These are phyloP conservation scores for Sabuloglossum arenarium DNA, from an alignment of 495 filamentous ascomycete genomes.

Conservation along the genomic window DNA sequence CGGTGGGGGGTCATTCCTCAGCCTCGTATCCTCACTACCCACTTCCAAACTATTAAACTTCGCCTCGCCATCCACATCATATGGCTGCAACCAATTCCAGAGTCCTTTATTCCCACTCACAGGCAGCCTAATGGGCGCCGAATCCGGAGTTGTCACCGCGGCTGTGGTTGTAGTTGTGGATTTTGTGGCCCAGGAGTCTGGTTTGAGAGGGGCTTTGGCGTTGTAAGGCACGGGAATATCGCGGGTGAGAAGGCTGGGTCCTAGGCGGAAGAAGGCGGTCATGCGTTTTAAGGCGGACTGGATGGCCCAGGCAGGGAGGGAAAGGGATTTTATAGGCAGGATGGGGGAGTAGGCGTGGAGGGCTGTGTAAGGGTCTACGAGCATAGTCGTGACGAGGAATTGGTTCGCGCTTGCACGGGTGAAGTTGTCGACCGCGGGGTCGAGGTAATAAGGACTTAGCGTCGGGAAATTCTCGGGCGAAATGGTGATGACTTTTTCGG, in stretches of 20 bases:
- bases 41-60: conserved; percentile 3
- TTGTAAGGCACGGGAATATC: conserved; percentile 12
- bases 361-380: conserved; percentile 26
- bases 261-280: conserved; percentile 25
- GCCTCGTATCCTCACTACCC: conserved; percentile 10
- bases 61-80: conserved; percentile 6
- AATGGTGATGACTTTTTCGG: conserved; percentile 6
- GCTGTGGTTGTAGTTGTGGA: no score
- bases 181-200: not conserved
- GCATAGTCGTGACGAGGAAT: not conserved
- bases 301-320: conserved; percentile 23
- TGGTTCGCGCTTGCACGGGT: not conserved
- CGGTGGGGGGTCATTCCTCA: conserved; percentile 17
- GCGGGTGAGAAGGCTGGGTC: conserved; percentile 18
- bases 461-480: conserved; percentile 11
- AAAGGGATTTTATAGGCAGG: conserved; percentile 17
- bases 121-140: not conserved
- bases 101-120: conserved; percentile 7
- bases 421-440: not conserved
- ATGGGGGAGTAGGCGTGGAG: conserved; percentile 21
- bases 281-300: conserved; percentile 22
- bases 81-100: conserved; percentile 30
- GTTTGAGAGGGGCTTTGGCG: not conserved
- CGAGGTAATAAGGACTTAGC: not conserved
- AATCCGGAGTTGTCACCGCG: conserved; percentile 11